Conservation (phyloP, 2,329 filamentous ascomycete species). For the Fusarium chaquense region DNA sequence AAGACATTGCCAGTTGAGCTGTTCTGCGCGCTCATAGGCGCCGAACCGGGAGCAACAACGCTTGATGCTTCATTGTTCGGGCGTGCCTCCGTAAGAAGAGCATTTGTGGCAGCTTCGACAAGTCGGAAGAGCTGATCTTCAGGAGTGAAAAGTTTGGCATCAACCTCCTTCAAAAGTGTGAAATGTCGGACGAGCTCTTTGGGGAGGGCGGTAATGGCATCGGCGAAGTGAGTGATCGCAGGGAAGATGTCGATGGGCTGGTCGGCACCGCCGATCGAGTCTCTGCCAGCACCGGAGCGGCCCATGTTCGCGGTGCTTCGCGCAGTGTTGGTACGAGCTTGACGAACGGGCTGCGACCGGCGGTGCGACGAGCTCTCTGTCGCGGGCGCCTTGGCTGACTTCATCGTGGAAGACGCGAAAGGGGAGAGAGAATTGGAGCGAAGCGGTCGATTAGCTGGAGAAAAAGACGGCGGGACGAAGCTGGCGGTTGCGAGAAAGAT, state of each 20-base stretch:
- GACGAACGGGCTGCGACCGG: slow-evolving; percentile 72
- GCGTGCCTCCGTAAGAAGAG: slow-evolving; percentile 61
- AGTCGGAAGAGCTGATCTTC: slow-evolving; percentile 85
- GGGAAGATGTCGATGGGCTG: slow-evolving; percentile 76
- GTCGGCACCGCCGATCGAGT: slow-evolving; percentile 62
- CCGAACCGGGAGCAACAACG: slow-evolving; percentile 57
- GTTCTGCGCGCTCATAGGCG: slow-evolving; percentile 63
- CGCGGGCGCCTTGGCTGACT: slow-evolving; percentile 64
- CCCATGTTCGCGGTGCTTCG: slow-evolving; percentile 64
- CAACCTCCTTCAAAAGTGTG: slow-evolving; percentile 95
- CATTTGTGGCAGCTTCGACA: slow-evolving; percentile 72
- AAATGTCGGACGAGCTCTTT: slow-evolving; percentile 97
- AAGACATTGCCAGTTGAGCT: slow-evolving; percentile 58
- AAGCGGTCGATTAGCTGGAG: slow-evolving; percentile 41
- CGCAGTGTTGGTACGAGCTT: slow-evolving; percentile 73
- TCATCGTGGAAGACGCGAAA: slow-evolving; percentile 59
- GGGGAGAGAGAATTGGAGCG: slow-evolving; percentile 30
- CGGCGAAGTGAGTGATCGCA: slow-evolving; percentile 81
- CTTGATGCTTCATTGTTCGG: slow-evolving; percentile 59
- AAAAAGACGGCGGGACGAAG: slow-evolving; percentile 37
- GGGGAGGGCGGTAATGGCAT: slow-evolving; percentile 90
- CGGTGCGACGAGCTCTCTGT: slow-evolving; percentile 63
- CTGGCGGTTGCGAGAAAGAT: slow-evolving; percentile 36
- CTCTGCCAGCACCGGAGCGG: slow-evolving; percentile 59
- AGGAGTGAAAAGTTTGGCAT: slow-evolving; percentile 93